Evolutionary conservation across 306 rosid genomes (phyloP).

Genomic region (Nissolia schottii): DNA sequence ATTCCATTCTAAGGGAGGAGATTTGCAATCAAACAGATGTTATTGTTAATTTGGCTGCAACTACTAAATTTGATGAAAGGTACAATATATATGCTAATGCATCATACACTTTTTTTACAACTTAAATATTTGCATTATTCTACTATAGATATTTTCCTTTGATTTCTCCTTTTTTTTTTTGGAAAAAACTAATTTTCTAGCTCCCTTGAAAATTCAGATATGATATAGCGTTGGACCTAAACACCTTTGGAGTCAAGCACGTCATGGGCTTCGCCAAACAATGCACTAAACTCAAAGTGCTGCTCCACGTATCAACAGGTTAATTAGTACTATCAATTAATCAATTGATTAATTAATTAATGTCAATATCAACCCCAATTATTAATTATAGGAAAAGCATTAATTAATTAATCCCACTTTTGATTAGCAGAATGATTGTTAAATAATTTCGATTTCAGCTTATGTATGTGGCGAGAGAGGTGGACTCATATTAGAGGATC

Average conservation of each 20-base stretch:
- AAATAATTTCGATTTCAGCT: slow-evolving; percentile 47
- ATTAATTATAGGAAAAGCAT: background rate
- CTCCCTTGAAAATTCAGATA: slow-evolving; percentile 36
- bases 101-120: background rate
- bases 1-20: slow-evolving; percentile 38
- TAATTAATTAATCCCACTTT: background rate
- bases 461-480: slow-evolving; percentile 72
- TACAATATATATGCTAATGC: background rate
- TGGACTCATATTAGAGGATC: slow-evolving; percentile 58
- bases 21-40: slow-evolving; percentile 43
- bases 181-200: background rate
- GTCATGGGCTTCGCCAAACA: slow-evolving; percentile 59
- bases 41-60: slow-evolving; percentile 72
- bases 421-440: background rate
- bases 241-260: slow-evolving; percentile 62
- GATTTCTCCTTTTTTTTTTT: background rate
- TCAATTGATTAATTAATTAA: background rate
- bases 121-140: background rate
- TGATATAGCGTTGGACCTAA: slow-evolving; percentile 55
- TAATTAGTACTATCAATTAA: too few species aligned
- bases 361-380: background rate
- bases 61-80: slow-evolving; percentile 83
- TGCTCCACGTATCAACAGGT: slow-evolving; percentile 86
- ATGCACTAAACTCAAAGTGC: slow-evolving; percentile 45
- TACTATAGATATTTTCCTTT: background rate